Conservation (phyloP, 495 filamentous ascomycete species). For the Aspergillus nidulans region DNA sequence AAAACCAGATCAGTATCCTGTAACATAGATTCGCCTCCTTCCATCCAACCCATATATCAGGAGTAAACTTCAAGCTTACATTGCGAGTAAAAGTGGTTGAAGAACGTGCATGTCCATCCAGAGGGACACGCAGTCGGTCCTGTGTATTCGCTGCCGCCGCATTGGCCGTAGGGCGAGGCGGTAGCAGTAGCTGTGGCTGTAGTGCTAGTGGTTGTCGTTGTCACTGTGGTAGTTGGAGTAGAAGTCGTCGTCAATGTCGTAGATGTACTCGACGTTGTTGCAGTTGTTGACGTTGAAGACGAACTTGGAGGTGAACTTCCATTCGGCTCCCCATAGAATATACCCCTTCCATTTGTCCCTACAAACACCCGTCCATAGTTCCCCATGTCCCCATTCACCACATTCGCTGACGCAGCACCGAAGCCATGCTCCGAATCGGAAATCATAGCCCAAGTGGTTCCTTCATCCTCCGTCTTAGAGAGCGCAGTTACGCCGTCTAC, state of each 20-base stretch:
- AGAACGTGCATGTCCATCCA: slow-evolving; percentile 12
- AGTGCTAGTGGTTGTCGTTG: not conserved
- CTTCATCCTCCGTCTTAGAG: slow-evolving; percentile 13
- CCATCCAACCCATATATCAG: no score
- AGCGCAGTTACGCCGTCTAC: slow-evolving; percentile 8
- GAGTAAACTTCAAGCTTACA: slow-evolving; percentile 10
- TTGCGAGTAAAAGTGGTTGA: slow-evolving; percentile 13
- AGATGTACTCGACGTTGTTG: slow-evolving; percentile 1
- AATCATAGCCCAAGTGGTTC: slow-evolving; percentile 10
- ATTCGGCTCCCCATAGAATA: slow-evolving; percentile 12
- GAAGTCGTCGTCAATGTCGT: slow-evolving; percentile 1
- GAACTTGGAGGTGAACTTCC: not conserved
- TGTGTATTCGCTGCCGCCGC: slow-evolving; percentile 10
- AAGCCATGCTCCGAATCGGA: slow-evolving; percentile 12
- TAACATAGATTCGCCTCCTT: no score
- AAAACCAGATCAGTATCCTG: no score
- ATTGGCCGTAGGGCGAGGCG: slow-evolving; percentile 9
- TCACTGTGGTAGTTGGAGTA: not conserved
- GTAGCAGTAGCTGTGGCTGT: not conserved
- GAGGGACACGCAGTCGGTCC: slow-evolving; percentile 10
- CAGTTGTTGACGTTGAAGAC: not conserved
- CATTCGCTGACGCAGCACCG: slow-evolving; percentile 10
- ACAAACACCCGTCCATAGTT: slow-evolving; percentile 11
- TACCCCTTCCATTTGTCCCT: slow-evolving; percentile 12
- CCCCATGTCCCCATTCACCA: slow-evolving; percentile 11